Percentiles rank a stretch among this genome's conserved stretches.
These are phyloP conservation scores for Saprolegnia parasitica DNA, from an alignment of 352 stramenopile genomes.

Conservation along the genomic window DNA sequence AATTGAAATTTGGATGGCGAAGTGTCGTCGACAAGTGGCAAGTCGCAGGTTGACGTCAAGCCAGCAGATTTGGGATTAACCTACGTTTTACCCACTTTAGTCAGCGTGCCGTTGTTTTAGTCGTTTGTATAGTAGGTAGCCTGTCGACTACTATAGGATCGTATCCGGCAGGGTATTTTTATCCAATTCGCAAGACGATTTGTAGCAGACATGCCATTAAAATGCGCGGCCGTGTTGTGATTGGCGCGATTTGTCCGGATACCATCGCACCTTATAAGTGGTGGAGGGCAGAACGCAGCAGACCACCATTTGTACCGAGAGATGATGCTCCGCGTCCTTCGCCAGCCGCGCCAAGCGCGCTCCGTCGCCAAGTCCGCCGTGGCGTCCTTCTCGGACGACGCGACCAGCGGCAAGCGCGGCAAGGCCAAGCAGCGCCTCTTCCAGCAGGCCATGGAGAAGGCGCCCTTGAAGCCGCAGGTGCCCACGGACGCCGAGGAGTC, in stretches of 20 bases:
- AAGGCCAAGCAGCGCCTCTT: constrained; percentile 26
- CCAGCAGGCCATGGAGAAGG: constrained; percentile 19
- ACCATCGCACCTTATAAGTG: not conserved
- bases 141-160: not conserved
- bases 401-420: not conserved
- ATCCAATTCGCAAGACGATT: not conserved
- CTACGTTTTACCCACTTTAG: not conserved
- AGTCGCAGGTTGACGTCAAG: not conserved
- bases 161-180: not conserved
- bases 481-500: constrained; percentile 20
- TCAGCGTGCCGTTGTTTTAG: too few relatives aligned
- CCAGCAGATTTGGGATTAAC: not conserved
- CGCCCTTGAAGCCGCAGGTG: constrained; percentile 18
- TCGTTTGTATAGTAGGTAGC: not conserved
- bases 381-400: constrained; percentile 9
- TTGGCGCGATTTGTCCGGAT: constrained; percentile 7
- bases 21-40: not conserved
- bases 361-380: not conserved
- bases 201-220: not conserved
- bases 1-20: not conserved
- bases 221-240: not conserved
- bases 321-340: constrained; percentile 12
- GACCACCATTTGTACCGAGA: constrained; percentile 9
- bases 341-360: not conserved
- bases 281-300: constrained; percentile 7